Evolutionary conservation across 306 rosid species (phyloP), one percentile per base, ranked within the genome.

Genomic region (Castanea mollissima): DNA sequence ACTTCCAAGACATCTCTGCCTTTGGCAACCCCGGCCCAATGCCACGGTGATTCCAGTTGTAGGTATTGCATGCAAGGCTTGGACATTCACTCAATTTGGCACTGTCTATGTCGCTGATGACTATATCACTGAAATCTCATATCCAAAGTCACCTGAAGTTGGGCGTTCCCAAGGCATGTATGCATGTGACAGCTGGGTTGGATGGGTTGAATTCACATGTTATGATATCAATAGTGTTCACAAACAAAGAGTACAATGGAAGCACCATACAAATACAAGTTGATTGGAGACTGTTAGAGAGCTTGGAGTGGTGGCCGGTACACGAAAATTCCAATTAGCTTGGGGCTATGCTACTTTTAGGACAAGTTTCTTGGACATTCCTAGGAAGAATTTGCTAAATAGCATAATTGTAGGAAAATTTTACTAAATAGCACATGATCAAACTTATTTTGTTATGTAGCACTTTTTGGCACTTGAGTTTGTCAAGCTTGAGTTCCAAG

Each of bases 251-350:
- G 54, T 80, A 65, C 29, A 68, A 14, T 4, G 78, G 78, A 23
- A 76, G 81, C 74, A 71, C 81, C 21, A 2, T 81, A 4, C 74
- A 81, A 55, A 56, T 81, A 49, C 78, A 71, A 35, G 85, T 78
- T 10, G 29, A 31, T 71, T 72, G 15, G 82, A 79, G 0, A 3
- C 21, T 5, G 52, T 0, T 29, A 59, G 73, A 71, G 76, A 71
- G 64, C 16, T 71, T 5, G 54, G 55, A 0, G 72, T 71, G 1
- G 34, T 79, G 19, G 15, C 73, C 0, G 64, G 77, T 4, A 59
- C 82, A 1, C 64, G 72, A 3, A 49, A 12, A 12, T 78, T 78
- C 56, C 38, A 55, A n/a, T 60, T 71, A 7, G 63, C 72, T 3
- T 29, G 82, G 7, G 77, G 77, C 11, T 79, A 18, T 51, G 44